phyloP scores from a whole-genome alignment of 345 rosid genomes.

The Gossypium sturtianum region DNA sequence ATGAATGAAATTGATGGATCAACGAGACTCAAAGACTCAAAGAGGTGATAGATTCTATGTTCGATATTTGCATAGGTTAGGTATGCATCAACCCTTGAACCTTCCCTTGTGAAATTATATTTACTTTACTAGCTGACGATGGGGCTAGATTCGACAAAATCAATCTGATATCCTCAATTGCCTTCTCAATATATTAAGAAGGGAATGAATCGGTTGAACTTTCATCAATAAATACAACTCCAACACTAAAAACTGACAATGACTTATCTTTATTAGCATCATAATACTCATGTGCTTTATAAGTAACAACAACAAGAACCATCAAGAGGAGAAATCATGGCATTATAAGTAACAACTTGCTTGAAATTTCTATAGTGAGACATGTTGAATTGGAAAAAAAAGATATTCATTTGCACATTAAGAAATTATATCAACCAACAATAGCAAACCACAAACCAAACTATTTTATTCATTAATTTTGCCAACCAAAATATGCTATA shows the following conservation, averaged over 20 bases:
- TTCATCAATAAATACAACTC: slow-evolving; percentile 80
- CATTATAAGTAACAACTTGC: slow-evolving; percentile 68
- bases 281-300: slow-evolving; percentile 65
- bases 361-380: slow-evolving; percentile 69
- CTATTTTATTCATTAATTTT: no score
- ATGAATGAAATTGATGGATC: no score
- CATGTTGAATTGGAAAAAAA: no score
- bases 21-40: no score
- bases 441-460: no score
- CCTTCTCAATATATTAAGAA: slow-evolving; percentile 21
- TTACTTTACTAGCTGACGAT: slow-evolving; percentile 17
- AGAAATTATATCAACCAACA: no score
- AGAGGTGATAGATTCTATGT: no score
- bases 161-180: slow-evolving; percentile 39
- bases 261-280: slow-evolving; percentile 81
- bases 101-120: no score
- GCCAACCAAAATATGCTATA: no score
- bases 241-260: slow-evolving; percentile 77
- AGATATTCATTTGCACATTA: no score
- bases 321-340: slow-evolving; percentile 86
- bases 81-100: no score
- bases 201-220: slow-evolving; percentile 30
- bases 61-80: no score
- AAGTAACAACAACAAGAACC: slow-evolving; percentile 54
- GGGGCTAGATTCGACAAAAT: slow-evolving; percentile 44